Evolutionary conservation across 192 early-diverging fungal genomes (phyloP), one percentile per base, ranked within the genome.

Genomic region (Umbelopsis isabellina): DNA sequence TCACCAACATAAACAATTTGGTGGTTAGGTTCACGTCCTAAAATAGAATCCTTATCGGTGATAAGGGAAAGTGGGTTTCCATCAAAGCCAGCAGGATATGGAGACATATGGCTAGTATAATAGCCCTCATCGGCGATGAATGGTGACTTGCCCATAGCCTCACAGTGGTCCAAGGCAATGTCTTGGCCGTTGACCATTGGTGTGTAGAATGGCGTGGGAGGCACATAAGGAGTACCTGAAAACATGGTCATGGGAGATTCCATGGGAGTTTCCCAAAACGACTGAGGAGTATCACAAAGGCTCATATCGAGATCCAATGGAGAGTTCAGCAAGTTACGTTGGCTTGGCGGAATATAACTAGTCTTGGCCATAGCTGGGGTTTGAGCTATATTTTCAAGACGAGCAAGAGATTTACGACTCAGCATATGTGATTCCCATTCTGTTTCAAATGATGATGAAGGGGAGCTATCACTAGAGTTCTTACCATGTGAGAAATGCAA

Each of bases 391-490:
- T 61, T 37, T 61, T 61, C 55, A 61, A 61, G 55, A 61, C 55
- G 55, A 61, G 55, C 55, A 61, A 61, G 55, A 61, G 55, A 61
- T 35, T 61, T 61, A 61, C 55, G 55, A 30, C 55, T 61, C 21
- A 61, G 55, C 25, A 61, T 30, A 61, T 61, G 55, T 61, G 55
- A 35, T 61, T 61, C 55, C 55, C 55, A 61, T 61, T 61, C 55
- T 25, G 55, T 35, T 37, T 61, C 55, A 61, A 61, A 61, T 23
- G 20, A 25, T 12, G 51, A 53, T 4, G 55, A 35, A 35, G 55
- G 55, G 27, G 55, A 61, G 25, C 30, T 61, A 18, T 61, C 55
- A 61, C 30, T 35, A 25, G 55, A 61, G 25, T 61, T 61, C 55
- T 61, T 61, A 61, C 55, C 55, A 61, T 61, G 55, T 16, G 55